phyloP scores from a whole-genome alignment of 306 rosid species.

The Cicer arietinum region DNA sequence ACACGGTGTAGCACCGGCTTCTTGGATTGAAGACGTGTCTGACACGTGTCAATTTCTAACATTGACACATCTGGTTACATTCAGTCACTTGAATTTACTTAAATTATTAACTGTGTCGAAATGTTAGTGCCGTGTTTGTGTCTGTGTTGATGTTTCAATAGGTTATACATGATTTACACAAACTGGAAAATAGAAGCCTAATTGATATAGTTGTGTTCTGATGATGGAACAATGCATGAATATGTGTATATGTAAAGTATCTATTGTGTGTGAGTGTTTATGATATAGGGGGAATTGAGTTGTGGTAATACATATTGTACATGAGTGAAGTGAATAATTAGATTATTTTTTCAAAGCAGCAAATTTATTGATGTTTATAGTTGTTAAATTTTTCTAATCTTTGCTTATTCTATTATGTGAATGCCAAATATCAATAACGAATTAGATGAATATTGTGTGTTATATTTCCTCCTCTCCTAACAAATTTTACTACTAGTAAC shows the following conservation, averaged over 20 bases:
- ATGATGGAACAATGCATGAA: conserved; percentile 46
- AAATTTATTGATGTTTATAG: conserved; percentile 40
- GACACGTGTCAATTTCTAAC: no score
- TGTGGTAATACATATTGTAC: conserved; percentile 49
- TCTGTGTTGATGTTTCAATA: no score
- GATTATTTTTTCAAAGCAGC: conserved; percentile 38
- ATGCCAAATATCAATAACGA: conserved; percentile 22
- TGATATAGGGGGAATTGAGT: conserved; percentile 47
- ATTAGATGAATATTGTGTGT: conserved; percentile 20
- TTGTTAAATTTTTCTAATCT: background rate
- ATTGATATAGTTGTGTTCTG: conserved; percentile 47
- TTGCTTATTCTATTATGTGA: background rate
- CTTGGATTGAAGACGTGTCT: no score
- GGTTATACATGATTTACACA: conserved; percentile 37
- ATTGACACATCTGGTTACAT: no score
- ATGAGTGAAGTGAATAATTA: conserved; percentile 50
- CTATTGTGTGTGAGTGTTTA: conserved; percentile 45
- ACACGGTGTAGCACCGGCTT: no score
- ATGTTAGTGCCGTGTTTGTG: no score
- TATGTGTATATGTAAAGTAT: conserved; percentile 42
- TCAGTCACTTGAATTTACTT: no score
- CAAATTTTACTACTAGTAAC: no score
- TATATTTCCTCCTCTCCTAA: no score
- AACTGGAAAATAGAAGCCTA: conserved; percentile 47
- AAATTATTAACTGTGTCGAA: no score